Base-by-base conservation (phyloP, 768 basidiomycete species). In the Russula emetica region DNA sequence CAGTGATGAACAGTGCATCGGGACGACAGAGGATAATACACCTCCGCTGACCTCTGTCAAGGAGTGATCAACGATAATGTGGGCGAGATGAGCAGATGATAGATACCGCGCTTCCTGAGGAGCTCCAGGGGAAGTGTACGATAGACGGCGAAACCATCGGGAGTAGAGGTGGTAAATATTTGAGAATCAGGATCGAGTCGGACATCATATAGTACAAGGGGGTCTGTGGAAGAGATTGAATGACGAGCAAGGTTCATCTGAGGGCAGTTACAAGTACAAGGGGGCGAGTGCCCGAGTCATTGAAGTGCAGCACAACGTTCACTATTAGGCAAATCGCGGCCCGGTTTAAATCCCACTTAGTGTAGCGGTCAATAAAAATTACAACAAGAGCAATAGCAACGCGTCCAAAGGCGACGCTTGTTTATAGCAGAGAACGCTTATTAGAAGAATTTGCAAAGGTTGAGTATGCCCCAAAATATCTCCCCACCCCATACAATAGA, bases 171-270 rank as follows among this genome's bases (percentile, higher is more conserved):
- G 0, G 92, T 90, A 76, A 94, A 94, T 73, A 93, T 88, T 67
- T 81, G 79, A 70, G 82, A 86, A 69, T 90, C 88, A n/a, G 86
- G 75, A 70, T 93, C 90, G 70, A 94, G 91, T 66, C 83, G 83
- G 63, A 85, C 85, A 76, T 93, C 86, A 64, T 87, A 80, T 70
- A 94, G 83, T 70, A 86, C 83, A 60, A 90, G 80, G 2, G 90
- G 90, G 62, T 77, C 80, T 44, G 90, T 87, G 26, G 90, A 77
- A 65, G 87, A 84, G 77, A 94, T 92, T 42, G 87, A 85, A 74
- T 91, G 88, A 71, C 92, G 85, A 70, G 86, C 90, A 72, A 93
- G 80, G 80, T 94, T 92, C 91, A 94, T 94, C 77, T 77, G 76
- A 69, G 61, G 51, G 67, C 36, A 61, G 60, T 53, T 63, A 66